A percentile compares a stretch with the other conserved stretches of the same genome.
Evolutionary conservation across 805 yeast species (phyloP).

Genomic region (Dipodascopsis tothii): DNA sequence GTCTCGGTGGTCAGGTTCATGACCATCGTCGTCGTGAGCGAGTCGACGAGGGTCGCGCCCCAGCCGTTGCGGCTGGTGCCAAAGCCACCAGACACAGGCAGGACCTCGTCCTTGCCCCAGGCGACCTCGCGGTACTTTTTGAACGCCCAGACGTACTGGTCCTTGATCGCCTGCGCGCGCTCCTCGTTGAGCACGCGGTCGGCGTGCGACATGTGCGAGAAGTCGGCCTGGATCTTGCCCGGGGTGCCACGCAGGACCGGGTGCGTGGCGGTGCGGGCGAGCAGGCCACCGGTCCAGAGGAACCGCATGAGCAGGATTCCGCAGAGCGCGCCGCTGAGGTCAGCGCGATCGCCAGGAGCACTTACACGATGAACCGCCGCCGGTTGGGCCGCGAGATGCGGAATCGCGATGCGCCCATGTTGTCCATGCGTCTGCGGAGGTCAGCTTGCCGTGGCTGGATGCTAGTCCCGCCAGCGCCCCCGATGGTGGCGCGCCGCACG

Average conservation of each 20-base stretch:
- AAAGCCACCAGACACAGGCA: slow-evolving; percentile 29
- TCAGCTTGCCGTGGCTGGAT: too few relatives aligned
- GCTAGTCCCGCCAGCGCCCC: too few relatives aligned
- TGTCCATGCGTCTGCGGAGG: too few relatives aligned
- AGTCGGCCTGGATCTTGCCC: neutral
- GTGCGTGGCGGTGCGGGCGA: neutral
- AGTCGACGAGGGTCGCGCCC: slow-evolving; percentile 40
- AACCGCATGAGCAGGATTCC: neutral
- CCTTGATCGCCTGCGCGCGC: slow-evolving; percentile 12
- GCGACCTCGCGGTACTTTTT: slow-evolving; percentile 23
- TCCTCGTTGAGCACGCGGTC: neutral
- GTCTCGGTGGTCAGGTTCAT: slow-evolving; percentile 34
- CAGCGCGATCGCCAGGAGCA: neutral
- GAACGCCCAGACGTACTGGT: slow-evolving; percentile 17
- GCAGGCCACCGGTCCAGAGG: neutral
- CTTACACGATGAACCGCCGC: neutral
- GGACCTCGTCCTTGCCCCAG: slow-evolving; percentile 36
- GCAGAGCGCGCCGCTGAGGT: neutral
- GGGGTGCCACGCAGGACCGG: neutral
- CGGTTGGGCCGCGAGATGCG: neutral
- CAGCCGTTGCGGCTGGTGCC: slow-evolving; percentile 36
- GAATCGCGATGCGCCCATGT: too few relatives aligned
- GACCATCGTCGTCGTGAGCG: slow-evolving; percentile 38
- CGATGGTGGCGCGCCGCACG: too few relatives aligned
- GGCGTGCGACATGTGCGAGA: neutral